Evolutionary conservation across 75 land plant genomes (phyloP).

Genomic region (Ceratopteris richardii): DNA sequence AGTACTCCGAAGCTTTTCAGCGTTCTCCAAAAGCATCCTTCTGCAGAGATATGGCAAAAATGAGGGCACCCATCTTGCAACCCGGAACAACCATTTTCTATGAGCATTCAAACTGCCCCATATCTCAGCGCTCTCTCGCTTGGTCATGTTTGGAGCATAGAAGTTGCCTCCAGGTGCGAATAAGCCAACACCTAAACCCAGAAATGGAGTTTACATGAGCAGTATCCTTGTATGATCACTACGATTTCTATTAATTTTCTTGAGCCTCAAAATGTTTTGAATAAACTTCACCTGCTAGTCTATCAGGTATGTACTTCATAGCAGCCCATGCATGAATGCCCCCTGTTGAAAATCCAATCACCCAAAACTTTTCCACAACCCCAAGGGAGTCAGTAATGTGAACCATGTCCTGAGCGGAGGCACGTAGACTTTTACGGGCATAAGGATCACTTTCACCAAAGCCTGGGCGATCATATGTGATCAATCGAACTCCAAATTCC

Average conservation of each 20-base stretch:
- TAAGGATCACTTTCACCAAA: constrained; percentile 98
- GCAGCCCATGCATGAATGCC: constrained; percentile 97
- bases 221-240: too few relatives aligned
- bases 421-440: constrained; percentile 45
- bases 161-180: constrained; percentile 81
- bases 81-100: constrained; percentile 42
- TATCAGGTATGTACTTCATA: constrained; percentile 73
- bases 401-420: constrained; percentile 76
- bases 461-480: constrained; percentile 90
- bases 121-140: constrained; percentile 48
- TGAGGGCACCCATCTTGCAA: constrained; percentile 69
- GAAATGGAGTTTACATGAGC: background rate
- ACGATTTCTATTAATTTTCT: background rate
- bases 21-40: constrained; percentile 47
- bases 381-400: constrained; percentile 58
- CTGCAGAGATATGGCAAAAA: constrained; percentile 52
- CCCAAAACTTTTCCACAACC: constrained; percentile 77
- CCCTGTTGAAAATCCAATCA: constrained; percentile 67
- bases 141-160: constrained; percentile 66
- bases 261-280: too few relatives aligned
- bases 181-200: constrained; percentile 61
- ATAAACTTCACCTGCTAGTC: constrained; percentile 59
- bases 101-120: constrained; percentile 56
- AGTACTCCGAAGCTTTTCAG: constrained; percentile 8
- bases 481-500: constrained; percentile 78